These are phyloP conservation scores for Suillus variegatus DNA, from an alignment of 768 basidiomycete species.

Conservation along the genomic window DNA sequence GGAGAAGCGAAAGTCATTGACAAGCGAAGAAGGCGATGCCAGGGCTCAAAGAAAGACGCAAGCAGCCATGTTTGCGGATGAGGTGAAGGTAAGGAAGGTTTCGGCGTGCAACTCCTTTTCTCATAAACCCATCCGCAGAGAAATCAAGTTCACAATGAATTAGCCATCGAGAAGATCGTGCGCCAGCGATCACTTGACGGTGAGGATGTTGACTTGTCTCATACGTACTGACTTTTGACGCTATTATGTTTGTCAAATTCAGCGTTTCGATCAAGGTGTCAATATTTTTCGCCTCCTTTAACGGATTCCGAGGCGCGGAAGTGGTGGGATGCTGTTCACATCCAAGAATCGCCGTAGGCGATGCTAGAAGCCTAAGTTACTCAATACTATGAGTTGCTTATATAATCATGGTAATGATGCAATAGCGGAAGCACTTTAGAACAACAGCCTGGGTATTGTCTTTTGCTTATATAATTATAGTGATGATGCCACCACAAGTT, in stretches of 20 bases:
- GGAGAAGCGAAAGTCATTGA: conserved; percentile 52
- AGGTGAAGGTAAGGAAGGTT: conserved; percentile 62
- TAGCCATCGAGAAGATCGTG: conserved; percentile 71
- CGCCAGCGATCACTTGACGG: conserved; percentile 71
- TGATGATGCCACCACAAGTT: conserved; percentile 18
- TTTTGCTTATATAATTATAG: conserved; percentile 4
- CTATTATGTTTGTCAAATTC: conserved; percentile 14
- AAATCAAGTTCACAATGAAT: conserved; percentile 75
- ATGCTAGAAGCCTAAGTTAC: not conserved
- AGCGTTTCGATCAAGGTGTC: conserved; percentile 82
- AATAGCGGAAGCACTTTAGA: conserved; percentile 16
- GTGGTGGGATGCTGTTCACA: conserved; percentile 52
- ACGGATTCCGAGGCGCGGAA: conserved; percentile 57
- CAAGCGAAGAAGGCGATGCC: conserved; percentile 45
- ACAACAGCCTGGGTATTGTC: too few relatives aligned
- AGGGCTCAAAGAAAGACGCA: conserved; percentile 50
- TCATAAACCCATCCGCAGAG: conserved; percentile 40
- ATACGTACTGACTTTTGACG: conserved; percentile 16
- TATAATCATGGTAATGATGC: conserved; percentile 20
- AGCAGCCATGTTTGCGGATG: conserved; percentile 60
- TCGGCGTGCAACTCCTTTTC: conserved; percentile 11
- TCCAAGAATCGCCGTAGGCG: conserved; percentile 33
- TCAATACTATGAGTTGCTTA: not conserved
- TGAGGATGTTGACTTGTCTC: conserved; percentile 32
- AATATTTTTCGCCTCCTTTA: conserved; percentile 70